Conservation (phyloP, 106 monocot genomes). For the Platanthera guangdongensis region DNA sequence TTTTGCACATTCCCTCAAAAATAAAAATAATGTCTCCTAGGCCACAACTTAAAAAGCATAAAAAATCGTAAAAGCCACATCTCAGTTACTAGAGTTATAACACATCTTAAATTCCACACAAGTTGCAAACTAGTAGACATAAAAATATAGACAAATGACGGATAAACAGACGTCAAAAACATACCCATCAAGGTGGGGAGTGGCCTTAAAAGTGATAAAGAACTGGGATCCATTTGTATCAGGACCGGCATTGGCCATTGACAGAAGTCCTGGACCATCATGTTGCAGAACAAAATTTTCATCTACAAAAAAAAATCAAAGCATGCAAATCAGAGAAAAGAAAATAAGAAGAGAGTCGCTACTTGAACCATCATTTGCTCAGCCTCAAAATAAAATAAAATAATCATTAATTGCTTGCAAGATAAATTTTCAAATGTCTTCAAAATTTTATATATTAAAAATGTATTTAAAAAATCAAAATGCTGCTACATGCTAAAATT, state of each 20-base stretch:
- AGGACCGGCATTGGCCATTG: constrained; percentile 89
- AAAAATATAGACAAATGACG: not conserved
- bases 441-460: not conserved
- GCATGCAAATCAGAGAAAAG: not conserved
- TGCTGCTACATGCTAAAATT: not conserved
- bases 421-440: not conserved
- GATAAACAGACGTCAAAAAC: constrained; percentile 9
- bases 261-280: constrained; percentile 77
- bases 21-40: no score
- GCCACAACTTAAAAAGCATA: not conserved
- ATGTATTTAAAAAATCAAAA: not conserved
- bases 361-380: constrained; percentile 1
- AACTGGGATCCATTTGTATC: constrained; percentile 93
- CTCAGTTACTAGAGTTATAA: not conserved
- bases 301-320: constrained; percentile 34
- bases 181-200: constrained; percentile 90
- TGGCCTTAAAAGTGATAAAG: constrained; percentile 82
- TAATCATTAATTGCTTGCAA: not conserved
- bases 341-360: not conserved
- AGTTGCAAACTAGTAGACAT: not conserved
- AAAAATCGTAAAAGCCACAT: not conserved
- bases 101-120: not conserved
- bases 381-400: not conserved
- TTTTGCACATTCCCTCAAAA: not conserved
- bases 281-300: constrained; percentile 74